Conservation (phyloP, 805 yeast species). For the Hanseniaspora occidentalis region DNA sequence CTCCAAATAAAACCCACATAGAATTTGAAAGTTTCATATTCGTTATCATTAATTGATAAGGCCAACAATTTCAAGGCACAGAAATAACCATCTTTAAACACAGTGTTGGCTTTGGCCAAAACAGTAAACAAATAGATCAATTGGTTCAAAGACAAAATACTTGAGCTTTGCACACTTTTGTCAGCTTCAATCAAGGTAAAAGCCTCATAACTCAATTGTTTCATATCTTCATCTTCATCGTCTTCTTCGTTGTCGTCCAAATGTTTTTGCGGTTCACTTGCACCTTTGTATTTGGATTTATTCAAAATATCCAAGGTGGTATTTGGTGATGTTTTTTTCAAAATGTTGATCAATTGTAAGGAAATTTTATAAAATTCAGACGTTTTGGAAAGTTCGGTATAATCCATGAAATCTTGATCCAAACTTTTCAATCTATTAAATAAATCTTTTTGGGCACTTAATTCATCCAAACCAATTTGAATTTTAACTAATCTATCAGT, state of each 20-base stretch:
- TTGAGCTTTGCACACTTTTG: background rate
- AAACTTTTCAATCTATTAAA: constrained; percentile 18
- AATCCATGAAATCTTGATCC: constrained; percentile 21
- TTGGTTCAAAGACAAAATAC: background rate
- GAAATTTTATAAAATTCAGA: constrained; percentile 15
- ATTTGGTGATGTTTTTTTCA: constrained; percentile 19
- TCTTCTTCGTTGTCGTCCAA: no score
- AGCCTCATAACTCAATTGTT: no score
- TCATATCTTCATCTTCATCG: no score
- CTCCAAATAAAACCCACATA: constrained; percentile 38
- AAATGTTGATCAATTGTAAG: constrained; percentile 14
- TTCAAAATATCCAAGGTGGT: constrained; percentile 15
- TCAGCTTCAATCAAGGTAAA: background rate
- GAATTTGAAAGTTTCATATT: constrained; percentile 23
- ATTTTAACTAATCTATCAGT: constrained; percentile 29
- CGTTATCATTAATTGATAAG: constrained; percentile 17
- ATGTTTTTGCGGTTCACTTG: background rate
- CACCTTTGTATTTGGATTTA: background rate
- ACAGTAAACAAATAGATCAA: constrained; percentile 24
- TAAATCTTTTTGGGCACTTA: constrained; percentile 37
- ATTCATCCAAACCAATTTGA: constrained; percentile 35
- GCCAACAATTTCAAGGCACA: constrained; percentile 42
- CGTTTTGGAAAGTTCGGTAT: constrained; percentile 14
- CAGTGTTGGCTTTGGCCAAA: constrained; percentile 40
- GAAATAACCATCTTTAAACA: constrained; percentile 26